These are phyloP conservation scores for Sporobolomyces phaffii DNA, from an alignment of 768 basidiomycete genomes.

Conservation along the genomic window DNA sequence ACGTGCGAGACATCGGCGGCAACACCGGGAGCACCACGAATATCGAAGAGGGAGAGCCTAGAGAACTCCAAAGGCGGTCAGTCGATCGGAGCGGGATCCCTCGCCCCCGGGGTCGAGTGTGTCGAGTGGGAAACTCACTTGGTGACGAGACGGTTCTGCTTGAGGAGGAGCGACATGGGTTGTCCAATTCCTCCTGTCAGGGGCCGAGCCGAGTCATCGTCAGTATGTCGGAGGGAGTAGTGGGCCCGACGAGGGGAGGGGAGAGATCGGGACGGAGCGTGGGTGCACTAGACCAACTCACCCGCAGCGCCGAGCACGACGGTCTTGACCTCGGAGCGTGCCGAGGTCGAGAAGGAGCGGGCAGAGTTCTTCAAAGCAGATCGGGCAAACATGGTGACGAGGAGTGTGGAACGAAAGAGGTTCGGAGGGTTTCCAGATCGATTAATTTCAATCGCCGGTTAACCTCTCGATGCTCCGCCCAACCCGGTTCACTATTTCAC, in stretches of 20 bases:
- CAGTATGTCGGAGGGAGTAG: neutral
- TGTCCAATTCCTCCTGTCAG: constrained; percentile 79
- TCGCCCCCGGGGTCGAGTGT: neutral
- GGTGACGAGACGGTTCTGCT: constrained; percentile 67
- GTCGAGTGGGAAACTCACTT: neutral
- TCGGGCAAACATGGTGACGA: constrained; percentile 25
- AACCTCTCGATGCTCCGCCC: too few relatives aligned
- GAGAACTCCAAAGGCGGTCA: too few relatives aligned
- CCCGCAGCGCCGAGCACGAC: constrained; percentile 96
- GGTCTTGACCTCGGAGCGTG: constrained; percentile 60
- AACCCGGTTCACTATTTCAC: too few relatives aligned
- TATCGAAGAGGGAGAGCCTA: constrained; percentile 69
- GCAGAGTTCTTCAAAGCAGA: neutral
- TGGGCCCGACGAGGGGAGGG: neutral
- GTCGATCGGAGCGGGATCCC: too few relatives aligned
- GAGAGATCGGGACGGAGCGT: neutral
- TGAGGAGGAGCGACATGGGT: constrained; percentile 86
- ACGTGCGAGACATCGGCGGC: constrained; percentile 96
- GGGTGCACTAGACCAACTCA: constrained; percentile 38
- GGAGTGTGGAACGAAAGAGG: too few relatives aligned
- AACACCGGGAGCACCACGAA: constrained; percentile 91
- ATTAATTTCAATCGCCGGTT: too few relatives aligned
- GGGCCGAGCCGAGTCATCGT: neutral
- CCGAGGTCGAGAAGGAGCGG: constrained; percentile 36
- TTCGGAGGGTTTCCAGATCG: too few relatives aligned